Evolutionary conservation across 305 asterid genomes (phyloP).

Genomic region (Fraxinus floribunda): DNA sequence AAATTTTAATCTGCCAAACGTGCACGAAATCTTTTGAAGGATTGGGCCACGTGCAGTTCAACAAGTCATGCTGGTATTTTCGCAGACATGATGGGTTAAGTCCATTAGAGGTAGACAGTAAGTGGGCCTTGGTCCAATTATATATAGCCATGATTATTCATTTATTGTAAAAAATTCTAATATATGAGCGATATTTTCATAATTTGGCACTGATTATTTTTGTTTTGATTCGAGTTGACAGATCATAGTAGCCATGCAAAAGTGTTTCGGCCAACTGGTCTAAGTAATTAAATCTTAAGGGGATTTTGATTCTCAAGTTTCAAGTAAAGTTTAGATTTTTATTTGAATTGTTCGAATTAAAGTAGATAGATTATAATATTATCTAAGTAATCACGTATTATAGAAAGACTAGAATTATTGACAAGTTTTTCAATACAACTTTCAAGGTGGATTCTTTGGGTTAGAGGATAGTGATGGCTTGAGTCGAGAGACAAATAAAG

Average conservation of each 20-base stretch:
- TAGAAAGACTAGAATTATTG: not conserved
- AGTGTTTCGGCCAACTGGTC: not conserved
- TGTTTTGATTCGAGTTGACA: not conserved
- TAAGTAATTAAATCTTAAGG: not conserved
- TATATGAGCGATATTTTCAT: not conserved
- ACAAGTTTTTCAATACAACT: not conserved
- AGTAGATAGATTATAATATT: not conserved
- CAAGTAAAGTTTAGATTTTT: not conserved
- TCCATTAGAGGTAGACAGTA: not conserved
- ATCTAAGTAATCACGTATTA: not conserved
- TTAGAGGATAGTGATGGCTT: not conserved
- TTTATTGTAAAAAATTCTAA: not conserved
- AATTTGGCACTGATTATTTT: not conserved
- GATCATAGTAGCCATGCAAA: not conserved
- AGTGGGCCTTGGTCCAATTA: not conserved
- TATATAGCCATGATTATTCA: not conserved
- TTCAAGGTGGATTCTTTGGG: not conserved
- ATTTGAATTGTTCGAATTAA: not conserved
- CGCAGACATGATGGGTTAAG: slow-evolving; percentile 13
- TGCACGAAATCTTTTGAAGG: not conserved
- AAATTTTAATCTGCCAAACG: not conserved
- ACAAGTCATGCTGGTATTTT: slow-evolving; percentile 15
- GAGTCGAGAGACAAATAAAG: not conserved
- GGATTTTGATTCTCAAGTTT: not conserved
- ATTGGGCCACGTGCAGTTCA: slow-evolving; percentile 20